A percentile compares a stretch with the other conserved stretches of the same genome.
Evolutionary conservation across 768 basidiomycete genomes (phyloP).

Genomic region (Suillus paluster): DNA sequence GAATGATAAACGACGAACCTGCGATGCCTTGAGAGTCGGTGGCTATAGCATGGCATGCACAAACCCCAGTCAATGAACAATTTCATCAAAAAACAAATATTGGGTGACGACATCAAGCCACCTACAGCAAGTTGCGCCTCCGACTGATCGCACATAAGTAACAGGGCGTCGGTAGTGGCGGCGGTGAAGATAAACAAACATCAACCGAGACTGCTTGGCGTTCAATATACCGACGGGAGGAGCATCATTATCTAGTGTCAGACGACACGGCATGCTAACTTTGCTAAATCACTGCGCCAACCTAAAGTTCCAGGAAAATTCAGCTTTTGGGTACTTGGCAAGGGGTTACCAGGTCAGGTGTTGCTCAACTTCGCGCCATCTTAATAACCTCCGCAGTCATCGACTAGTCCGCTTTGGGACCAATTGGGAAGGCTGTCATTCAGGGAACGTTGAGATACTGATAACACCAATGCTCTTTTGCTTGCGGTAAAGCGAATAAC

Average conservation of each 20-base stretch:
- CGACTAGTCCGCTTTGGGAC: neutral
- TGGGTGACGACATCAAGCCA: neutral
- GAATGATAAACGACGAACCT: neutral
- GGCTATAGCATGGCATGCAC: neutral
- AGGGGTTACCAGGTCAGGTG: slow-evolving; percentile 4
- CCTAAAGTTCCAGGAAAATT: neutral
- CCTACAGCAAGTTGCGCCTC: neutral
- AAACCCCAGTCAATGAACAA: neutral
- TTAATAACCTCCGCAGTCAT: neutral
- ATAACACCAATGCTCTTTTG: neutral
- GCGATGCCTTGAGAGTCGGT: neutral
- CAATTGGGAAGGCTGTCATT: neutral
- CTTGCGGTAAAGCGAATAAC: slow-evolving; percentile 1
- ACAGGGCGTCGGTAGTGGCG: neutral
- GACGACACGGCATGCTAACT: neutral
- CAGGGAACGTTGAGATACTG: neutral
- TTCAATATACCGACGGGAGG: neutral
- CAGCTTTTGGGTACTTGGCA: neutral
- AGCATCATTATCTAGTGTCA: neutral
- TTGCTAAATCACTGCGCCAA: neutral
- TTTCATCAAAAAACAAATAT: neutral
- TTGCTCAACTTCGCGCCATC: neutral
- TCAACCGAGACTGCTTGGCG: neutral
- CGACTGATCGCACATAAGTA: neutral
- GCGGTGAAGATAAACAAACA: neutral